These are phyloP conservation scores for Yarrowia divulgata DNA, from an alignment of 805 yeast genomes.

Conservation along the genomic window DNA sequence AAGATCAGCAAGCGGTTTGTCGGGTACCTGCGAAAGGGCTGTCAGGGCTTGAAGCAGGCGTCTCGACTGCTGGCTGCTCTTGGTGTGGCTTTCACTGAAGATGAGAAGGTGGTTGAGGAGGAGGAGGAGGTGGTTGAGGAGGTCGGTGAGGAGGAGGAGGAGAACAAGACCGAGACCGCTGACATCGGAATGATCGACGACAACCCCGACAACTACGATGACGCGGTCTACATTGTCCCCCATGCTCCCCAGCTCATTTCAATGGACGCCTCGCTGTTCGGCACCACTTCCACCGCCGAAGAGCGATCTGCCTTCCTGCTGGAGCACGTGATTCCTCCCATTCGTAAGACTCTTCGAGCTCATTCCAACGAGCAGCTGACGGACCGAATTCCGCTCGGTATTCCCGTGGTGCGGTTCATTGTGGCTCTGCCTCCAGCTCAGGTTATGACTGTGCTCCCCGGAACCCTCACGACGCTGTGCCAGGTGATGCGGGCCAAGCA, in stretches of 20 bases:
- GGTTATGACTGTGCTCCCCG: conserved; percentile 71
- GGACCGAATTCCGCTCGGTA: conserved; percentile 78
- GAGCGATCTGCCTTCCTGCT: conserved; percentile 58
- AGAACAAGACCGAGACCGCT: too few relatives aligned
- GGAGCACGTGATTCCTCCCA: conserved; percentile 65
- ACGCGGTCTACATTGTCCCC: conserved; percentile 41
- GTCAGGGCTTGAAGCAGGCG: conserved; percentile 61
- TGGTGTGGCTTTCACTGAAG: conserved; percentile 44
- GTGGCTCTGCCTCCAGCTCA: conserved; percentile 65
- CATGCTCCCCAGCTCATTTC: background rate
- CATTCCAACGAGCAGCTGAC: conserved; percentile 59
- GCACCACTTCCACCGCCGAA: conserved; percentile 52
- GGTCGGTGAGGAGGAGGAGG: too few relatives aligned
- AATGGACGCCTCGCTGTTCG: conserved; percentile 18
- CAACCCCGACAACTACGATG: conserved; percentile 13
- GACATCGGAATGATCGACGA: too few relatives aligned
- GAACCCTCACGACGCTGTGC: conserved; percentile 82
- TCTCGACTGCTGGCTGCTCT: conserved; percentile 56
- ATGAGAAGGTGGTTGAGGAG: conserved; percentile 40
- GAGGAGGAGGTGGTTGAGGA: conserved; percentile 33
- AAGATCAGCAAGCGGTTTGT: conserved; percentile 77
- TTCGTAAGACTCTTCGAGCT: conserved; percentile 60
- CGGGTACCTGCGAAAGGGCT: conserved; percentile 55
- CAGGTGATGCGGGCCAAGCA: conserved; percentile 85
- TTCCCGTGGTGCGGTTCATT: conserved; percentile 74